Conservation (phyloP, 495 filamentous ascomycete species). For the Trichoderma reesei region DNA sequence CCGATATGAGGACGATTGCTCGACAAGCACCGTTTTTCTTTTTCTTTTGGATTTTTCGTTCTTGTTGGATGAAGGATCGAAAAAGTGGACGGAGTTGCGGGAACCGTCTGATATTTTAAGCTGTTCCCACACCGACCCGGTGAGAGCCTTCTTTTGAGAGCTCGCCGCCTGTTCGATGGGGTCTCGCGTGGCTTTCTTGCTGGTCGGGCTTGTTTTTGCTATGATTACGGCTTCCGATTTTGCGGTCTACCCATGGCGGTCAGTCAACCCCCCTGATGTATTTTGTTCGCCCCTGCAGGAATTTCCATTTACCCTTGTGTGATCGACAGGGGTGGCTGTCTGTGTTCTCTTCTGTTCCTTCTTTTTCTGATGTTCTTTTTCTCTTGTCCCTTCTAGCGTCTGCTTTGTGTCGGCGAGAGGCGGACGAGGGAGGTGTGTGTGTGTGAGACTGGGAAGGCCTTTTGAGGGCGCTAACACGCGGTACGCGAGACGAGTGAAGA, state of each 20-base stretch:
- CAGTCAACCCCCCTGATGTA: background rate
- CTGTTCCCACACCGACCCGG: constrained; percentile 1
- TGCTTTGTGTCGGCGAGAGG: constrained; percentile 5
- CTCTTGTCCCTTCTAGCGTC: background rate
- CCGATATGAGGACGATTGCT: background rate
- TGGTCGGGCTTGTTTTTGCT: background rate
- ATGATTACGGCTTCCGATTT: background rate
- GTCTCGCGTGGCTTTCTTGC: constrained; percentile 2
- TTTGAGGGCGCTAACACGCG: background rate
- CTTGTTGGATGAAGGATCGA: constrained; percentile 2
- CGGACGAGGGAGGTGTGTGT: background rate
- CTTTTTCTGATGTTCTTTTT: too few species aligned
- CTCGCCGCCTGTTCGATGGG: constrained; percentile 1
- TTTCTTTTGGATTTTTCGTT: too few species aligned
- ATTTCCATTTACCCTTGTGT: background rate
- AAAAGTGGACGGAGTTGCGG: constrained; percentile 8
- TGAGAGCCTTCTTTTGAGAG: background rate
- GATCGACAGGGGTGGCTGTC: constrained; percentile 1
- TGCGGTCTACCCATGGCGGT: constrained; percentile 4
- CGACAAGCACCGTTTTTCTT: background rate
- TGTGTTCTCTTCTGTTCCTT: background rate
- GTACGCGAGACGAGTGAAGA: background rate
- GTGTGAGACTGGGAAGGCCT: constrained; percentile 7
- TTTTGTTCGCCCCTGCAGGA: constrained; percentile 5
- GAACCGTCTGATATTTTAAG: constrained; percentile 4